A percentile compares a stretch with the other conserved stretches of the same genome.
These are phyloP conservation scores for Suhomyces anneliseae DNA, from an alignment of 1,139 yeast species.

Conservation along the genomic window DNA sequence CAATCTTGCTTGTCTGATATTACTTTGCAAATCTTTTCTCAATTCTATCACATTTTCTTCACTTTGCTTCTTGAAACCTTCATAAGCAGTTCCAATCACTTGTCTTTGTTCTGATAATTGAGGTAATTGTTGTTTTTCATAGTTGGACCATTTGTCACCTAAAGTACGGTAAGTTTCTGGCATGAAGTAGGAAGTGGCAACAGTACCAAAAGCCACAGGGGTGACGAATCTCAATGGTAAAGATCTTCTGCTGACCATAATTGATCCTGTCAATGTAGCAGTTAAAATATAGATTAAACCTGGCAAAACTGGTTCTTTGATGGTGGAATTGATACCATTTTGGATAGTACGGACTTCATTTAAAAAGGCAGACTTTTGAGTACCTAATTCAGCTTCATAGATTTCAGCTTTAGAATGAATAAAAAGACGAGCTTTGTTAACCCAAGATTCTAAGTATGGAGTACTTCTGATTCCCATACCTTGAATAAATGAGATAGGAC, in stretches of 20 bases:
- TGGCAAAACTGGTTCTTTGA: constrained; percentile 54
- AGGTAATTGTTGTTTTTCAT: constrained; percentile 15
- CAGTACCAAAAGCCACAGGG: constrained; percentile 51
- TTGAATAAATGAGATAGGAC: constrained; percentile 42
- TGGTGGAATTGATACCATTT: constrained; percentile 23
- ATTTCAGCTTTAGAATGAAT: constrained; percentile 39
- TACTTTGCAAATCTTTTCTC: constrained; percentile 4
- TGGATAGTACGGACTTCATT: constrained; percentile 39
- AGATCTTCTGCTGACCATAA: constrained; percentile 46
- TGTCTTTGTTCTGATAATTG: constrained; percentile 14
- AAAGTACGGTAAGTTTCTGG: constrained; percentile 32
- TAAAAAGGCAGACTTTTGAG: constrained; percentile 43
- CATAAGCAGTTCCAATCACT: constrained; percentile 15
- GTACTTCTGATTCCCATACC: constrained; percentile 57
- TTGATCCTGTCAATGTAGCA: constrained; percentile 55
- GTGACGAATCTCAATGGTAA: constrained; percentile 51
- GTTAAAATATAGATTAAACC: constrained; percentile 55
- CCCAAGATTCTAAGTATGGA: constrained; percentile 44
- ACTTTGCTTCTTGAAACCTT: constrained; percentile 15
- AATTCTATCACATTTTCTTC: constrained; percentile 5
- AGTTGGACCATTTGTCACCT: constrained; percentile 11
- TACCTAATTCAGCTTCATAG: constrained; percentile 42
- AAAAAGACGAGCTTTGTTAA: constrained; percentile 38
- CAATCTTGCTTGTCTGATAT: constrained; percentile 2
- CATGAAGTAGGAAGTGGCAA: constrained; percentile 38